phyloP scores from a whole-genome alignment of 352 stramenopile species.

The Phytophthora citricola region DNA sequence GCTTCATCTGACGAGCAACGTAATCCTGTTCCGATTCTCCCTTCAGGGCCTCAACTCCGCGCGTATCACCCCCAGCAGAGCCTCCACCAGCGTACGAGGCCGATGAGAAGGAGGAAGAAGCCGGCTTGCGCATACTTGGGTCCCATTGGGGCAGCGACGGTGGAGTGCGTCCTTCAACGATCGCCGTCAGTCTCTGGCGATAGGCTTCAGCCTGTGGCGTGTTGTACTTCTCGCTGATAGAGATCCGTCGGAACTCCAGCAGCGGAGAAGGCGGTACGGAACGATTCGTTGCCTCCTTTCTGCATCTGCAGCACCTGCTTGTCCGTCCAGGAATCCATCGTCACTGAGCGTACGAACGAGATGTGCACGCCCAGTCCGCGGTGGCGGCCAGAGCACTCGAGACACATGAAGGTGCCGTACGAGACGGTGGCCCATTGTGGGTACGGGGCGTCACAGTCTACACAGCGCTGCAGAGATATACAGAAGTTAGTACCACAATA shows the following conservation, averaged over 20 bases:
- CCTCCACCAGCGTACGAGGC: constrained; percentile 33
- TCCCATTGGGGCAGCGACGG: constrained; percentile 74
- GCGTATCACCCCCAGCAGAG: constrained; percentile 49
- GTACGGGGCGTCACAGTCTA: constrained; percentile 95
- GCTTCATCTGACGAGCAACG: constrained; percentile 71
- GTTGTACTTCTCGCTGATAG: constrained; percentile 87
- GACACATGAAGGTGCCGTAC: constrained; percentile 96
- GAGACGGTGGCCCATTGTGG: constrained; percentile 95
- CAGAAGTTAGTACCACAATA: constrained; percentile 2
- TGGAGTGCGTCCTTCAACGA: constrained; percentile 65
- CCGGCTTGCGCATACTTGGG: constrained; percentile 46
- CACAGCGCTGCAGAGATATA: constrained; percentile 72
- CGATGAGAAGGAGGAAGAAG: constrained; percentile 49
- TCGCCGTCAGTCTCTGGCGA: constrained; percentile 60
- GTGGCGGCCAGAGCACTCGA: constrained; percentile 94
- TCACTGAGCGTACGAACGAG: constrained; percentile 91
- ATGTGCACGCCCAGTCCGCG: constrained; percentile 93
- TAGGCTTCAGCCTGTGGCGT: constrained; percentile 82
- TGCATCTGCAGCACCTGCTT: constrained; percentile 90
- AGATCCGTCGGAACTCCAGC: constrained; percentile 77
- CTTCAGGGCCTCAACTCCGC: constrained; percentile 84
- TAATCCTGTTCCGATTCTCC: constrained; percentile 84
- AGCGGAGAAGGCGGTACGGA: constrained; percentile 64
- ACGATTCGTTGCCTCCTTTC: constrained; percentile 78
- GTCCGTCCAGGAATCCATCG: constrained; percentile 90